Percentiles rank a stretch among this genome's conserved stretches.
These are phyloP conservation scores for Eucalyptus lansdowneana DNA, from an alignment of 345 rosid genomes.

Conservation along the genomic window DNA sequence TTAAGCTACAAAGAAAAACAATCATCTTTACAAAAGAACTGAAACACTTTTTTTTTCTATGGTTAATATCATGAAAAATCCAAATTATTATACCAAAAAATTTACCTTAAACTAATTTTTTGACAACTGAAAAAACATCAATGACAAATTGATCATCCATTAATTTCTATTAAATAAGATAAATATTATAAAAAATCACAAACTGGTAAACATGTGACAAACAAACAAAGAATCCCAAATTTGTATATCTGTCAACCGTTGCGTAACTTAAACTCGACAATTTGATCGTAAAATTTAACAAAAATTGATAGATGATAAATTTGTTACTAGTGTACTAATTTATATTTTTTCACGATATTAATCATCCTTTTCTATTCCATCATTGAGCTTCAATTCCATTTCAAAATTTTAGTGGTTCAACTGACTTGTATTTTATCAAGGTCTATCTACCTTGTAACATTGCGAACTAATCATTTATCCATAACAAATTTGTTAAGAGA, in stretches of 20 bases:
- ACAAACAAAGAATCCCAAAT: fast-evolving
- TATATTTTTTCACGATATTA: no score
- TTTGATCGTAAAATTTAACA: fast-evolving
- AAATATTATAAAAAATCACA: fast-evolving
- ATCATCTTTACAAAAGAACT: neutral
- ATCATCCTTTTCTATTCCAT: neutral
- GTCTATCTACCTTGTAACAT: neutral
- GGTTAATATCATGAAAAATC: no score
- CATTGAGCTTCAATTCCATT: neutral
- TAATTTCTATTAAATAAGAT: no score
- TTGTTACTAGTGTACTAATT: no score
- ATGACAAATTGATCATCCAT: no score
- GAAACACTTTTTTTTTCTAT: neutral
- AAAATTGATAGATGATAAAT: no score
- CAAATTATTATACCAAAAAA: fast-evolving
- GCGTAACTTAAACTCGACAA: no score
- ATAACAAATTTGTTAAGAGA: neutral
- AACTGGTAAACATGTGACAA: fast-evolving
- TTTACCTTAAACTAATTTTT: no score
- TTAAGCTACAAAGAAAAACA: neutral
- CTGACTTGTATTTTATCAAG: neutral
- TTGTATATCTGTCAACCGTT: fast-evolving
- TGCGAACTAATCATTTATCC: neutral
- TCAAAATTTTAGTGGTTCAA: neutral
- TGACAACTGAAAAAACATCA: no score